Base-by-base conservation (phyloP, 148 eudicot species). In the Silene uniflora region DNA sequence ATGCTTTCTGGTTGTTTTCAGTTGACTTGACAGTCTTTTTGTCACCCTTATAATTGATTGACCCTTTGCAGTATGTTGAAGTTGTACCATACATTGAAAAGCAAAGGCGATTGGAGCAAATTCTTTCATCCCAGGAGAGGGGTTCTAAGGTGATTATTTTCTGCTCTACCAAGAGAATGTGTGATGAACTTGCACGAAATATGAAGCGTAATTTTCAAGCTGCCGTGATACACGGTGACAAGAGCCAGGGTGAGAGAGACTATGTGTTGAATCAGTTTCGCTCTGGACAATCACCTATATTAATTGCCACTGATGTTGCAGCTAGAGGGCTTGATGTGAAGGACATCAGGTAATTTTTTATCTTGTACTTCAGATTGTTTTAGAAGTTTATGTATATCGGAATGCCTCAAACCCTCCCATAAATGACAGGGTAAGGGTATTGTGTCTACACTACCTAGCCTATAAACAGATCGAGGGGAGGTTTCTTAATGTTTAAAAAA, bases 301-400 rank as follows among this genome's bases (percentile, higher is more conserved):
- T 95, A 74, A 91, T 95, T 83, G 98, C 98, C 62, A 95, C 98
- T 68, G 98, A 95, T 80, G 98, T 95, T 86, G 98, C 98, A 77
- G 98, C 98, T 63, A 85, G 98, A 65, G 98, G 98, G 59, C 98
- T 95, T 79, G 98, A 95, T 80, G 81, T 95, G 58, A 89, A 91
- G 81, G 98, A 95, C 75, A 91, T 95, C 78, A 90, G 98, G 98
- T 90, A 62, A 66, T 52, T 52, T 46, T 46, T 77, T 58, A 32
- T 47, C 25, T 16, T 66, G 22, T 62, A n/a, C 13, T 69, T 27
- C 55, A 46, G 42, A 13, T 32, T 74, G 68, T 13, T 54, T 52
- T 52, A 12, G 56, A 52, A 52, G 56, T 52, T 52, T 13, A 13
- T 52, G 56, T 52, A 49, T 49, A 52, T 3, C 18, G 0, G 56